Base-by-base conservation (phyloP, 2,329 filamentous ascomycete genomes). In the Pseudomassariella vexata region DNA sequence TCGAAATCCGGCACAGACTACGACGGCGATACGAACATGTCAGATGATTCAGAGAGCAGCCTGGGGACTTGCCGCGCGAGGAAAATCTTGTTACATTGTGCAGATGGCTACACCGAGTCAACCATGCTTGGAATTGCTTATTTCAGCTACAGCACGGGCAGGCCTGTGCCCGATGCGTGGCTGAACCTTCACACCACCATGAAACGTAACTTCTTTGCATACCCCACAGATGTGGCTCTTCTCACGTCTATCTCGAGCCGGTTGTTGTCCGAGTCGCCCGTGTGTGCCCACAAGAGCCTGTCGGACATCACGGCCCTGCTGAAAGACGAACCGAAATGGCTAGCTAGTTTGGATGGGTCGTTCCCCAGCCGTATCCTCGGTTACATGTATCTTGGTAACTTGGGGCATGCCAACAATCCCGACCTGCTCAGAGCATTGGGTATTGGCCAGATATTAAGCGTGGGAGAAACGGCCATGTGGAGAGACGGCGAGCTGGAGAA, bases 361-460 rank as follows among this genome's bases (percentile, higher is more conserved):
- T 71, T 96, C 15, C 92, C 92, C 1, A 95, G 86, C 52, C 77
- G 90, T 10, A 76, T 98, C 23, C 63, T 95, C 24, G 82, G 89
- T 33, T 95, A 96, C 53, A 88, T 98, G 80, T 98, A 98, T 53
- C 73, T 98, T 9, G 92, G 92, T 2, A 96, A 96, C 48, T 69
- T 96, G 11, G 79, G 77, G 0, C 92, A 98, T 53, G 92, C 92
- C 6, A 96, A 96, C 52, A 96, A 96, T 47, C 86, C 89, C 0
- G 83, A 85, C 34, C 64, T 98, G 19, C 63, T 98, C 19, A 72
- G 68, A 40, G 76, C 81, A 26, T 63, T 98, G 37, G 90, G 90
- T 0, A 95, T 98, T 38, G 74, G 71, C 10, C 85, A 94, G 48
- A 80, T 98, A 25, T 66, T 98, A 18, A 95, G 89, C 47, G 88